Evolutionary conservation across 768 basidiomycete species (phyloP).

Genomic region (Agrocybe praecox): DNA sequence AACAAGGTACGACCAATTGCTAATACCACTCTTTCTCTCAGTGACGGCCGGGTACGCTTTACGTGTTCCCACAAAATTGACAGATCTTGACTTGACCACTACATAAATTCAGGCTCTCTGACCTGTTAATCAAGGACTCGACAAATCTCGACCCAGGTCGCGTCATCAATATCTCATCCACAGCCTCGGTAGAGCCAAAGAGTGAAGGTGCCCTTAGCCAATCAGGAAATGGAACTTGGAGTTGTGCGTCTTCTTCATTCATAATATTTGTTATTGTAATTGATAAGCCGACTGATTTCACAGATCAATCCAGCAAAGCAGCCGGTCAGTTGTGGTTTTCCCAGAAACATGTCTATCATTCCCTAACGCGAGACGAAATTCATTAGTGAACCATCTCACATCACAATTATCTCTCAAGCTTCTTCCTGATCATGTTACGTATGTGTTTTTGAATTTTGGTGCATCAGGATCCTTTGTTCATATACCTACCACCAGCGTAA

Average conservation of each 20-base stretch:
- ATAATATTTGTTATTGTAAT: background rate
- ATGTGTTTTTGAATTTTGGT: constrained; percentile 25
- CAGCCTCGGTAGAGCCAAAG: constrained; percentile 54
- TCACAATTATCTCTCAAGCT: constrained; percentile 71
- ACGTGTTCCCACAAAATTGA: background rate
- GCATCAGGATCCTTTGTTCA: background rate
- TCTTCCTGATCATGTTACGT: constrained; percentile 64
- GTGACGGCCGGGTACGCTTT: constrained; percentile 53
- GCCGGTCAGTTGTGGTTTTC: constrained; percentile 46
- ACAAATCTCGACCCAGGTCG: constrained; percentile 66
- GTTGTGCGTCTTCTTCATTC: constrained; percentile 54
- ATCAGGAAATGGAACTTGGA: constrained; percentile 70
- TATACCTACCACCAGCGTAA: constrained; percentile 47
- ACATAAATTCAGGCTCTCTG: constrained; percentile 43
- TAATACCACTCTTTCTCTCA: constrained; percentile 17
- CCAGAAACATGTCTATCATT: background rate
- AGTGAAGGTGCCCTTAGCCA: constrained; percentile 54
- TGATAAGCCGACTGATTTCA: background rate
- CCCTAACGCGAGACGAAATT: background rate
- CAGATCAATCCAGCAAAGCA: constrained; percentile 86
- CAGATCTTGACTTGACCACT: background rate
- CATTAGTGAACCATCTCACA: constrained; percentile 75
- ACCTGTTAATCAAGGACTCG: constrained; percentile 66
- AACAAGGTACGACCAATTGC: no score
- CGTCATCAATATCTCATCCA: constrained; percentile 84